These are phyloP conservation scores for Cryptococcus depauperatus DNA, from an alignment of 1,284 basidiomycete species.

Conservation along the genomic window DNA sequence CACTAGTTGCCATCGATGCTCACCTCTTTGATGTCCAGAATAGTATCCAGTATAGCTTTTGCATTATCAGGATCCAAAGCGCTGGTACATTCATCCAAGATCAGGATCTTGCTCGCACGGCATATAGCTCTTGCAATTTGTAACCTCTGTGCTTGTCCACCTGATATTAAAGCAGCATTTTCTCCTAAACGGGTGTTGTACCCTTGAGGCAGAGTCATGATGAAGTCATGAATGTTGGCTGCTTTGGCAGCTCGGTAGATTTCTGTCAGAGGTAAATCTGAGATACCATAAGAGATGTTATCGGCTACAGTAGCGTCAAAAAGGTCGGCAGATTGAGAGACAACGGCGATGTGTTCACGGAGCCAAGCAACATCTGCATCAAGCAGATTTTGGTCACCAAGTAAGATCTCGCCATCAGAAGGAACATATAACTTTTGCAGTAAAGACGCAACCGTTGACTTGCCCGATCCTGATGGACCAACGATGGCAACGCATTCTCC, in stretches of 20 bases:
- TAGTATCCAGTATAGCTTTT: constrained; percentile 67
- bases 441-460: constrained; percentile 74
- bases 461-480: constrained; percentile 78
- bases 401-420: constrained; percentile 53
- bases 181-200: constrained; percentile 85
- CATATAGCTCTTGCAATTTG: constrained; percentile 85
- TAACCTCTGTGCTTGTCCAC: constrained; percentile 88
- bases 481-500: constrained; percentile 83
- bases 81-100: constrained; percentile 90
- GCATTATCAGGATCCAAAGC: constrained; percentile 81
- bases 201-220: constrained; percentile 66
- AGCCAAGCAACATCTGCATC: constrained; percentile 62
- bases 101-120: constrained; percentile 58
- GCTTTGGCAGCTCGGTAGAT: constrained; percentile 61
- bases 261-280: constrained; percentile 51
- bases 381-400: constrained; percentile 48
- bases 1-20: too few species aligned
- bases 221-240: constrained; percentile 81
- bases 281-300: constrained; percentile 73
- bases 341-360: constrained; percentile 73
- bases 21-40: constrained; percentile 55
- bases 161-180: constrained; percentile 78
- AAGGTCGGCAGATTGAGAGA: constrained; percentile 73
- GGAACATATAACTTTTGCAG: constrained; percentile 83
- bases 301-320: constrained; percentile 77